Conservation (phyloP, 345 rosid genomes). For the Erodium maritimum region DNA sequence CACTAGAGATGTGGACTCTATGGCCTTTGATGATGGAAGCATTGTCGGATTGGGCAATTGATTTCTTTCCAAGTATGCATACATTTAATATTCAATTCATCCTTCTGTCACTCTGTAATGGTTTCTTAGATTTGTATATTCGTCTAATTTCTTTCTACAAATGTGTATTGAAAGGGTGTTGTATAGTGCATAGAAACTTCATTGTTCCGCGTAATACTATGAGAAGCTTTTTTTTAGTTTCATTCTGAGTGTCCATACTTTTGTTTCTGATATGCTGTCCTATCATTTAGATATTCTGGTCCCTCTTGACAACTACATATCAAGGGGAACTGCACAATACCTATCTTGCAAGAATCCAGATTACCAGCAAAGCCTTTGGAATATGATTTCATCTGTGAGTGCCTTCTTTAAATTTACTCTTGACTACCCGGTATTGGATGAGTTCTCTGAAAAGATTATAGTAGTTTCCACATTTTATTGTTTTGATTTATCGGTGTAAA, state of each 20-base stretch:
- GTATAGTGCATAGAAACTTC: too few species aligned
- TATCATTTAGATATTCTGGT: conserved; percentile 70
- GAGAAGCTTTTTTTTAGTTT: background rate
- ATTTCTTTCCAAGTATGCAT: conserved; percentile 76
- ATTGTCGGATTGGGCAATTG: conserved; percentile 92
- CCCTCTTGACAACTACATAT: conserved; percentile 92
- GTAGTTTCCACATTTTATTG: background rate
- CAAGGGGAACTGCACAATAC: conserved; percentile 87
- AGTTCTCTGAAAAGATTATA: background rate
- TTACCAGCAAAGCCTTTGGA: conserved; percentile 95
- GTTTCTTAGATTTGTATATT: too few species aligned
- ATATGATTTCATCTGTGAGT: conserved; percentile 86
- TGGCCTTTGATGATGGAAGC: conserved; percentile 98
- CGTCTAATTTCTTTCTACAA: too few species aligned
- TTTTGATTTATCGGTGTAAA: background rate
- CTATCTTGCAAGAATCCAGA: conserved; percentile 81
- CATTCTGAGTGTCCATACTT: background rate
- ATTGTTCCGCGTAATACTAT: too few species aligned
- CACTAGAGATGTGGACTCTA: conserved; percentile 92
- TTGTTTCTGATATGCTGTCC: conserved; percentile 6
- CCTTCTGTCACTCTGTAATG: background rate
- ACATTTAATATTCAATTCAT: background rate
- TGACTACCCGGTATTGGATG: conserved; percentile 1
- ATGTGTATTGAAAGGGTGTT: background rate
- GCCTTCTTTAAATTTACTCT: conserved; percentile 4